Base-by-base conservation (phyloP, 768 basidiomycete species). In the Tylopilus plumbeoviolaceoides region DNA sequence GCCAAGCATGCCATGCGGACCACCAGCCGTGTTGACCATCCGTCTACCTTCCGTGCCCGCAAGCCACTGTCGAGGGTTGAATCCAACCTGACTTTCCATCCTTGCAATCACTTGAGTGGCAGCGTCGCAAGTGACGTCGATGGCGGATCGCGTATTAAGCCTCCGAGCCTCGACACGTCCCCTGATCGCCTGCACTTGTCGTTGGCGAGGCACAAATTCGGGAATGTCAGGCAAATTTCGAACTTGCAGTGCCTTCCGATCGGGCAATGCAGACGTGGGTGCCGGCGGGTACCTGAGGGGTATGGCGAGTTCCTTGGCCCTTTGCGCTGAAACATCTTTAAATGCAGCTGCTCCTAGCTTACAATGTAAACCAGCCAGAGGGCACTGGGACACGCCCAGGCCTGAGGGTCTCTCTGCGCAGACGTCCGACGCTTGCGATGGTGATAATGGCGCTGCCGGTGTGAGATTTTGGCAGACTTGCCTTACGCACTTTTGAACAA, bases 361-460 rank as follows among this genome's bases (percentile, higher is more conserved):
- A 53, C 58, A 58, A 18, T 65, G 64, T n/a, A 67, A 48, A 14
- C 60, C 64, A 56, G 63, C 51, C 30, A 65, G 40, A 12, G 64
- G 64, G 35, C 64, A 65, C 14, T 48, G 60, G 2, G 64, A 67
- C 31, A 42, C 48, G 11, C 58, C 60, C 1, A 51, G 51, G 15
- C 63, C 51, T 5, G 47, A 58, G n/a, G 64, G 64, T 36, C 55
- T 67, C 52, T 65, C 64, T 18, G 64, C 65, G 17, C 64, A 65
- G 27, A 65, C 44, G 18, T 65, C 64, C 44, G 64, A 65, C 4
- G 41, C 57, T 20, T 65, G 65, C 25, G 65, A 67, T 7, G 64
- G 65, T 23, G 64, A 67, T 1, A 11, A 48, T 41, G 60, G 65
- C n/a, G 55, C 49, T 21, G 31, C 43, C 0, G 30, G 23, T n/a